Evolutionary conservation across 2,329 filamentous ascomycete species (phyloP).

Genomic region (Aspergillus novoparasiticus): DNA sequence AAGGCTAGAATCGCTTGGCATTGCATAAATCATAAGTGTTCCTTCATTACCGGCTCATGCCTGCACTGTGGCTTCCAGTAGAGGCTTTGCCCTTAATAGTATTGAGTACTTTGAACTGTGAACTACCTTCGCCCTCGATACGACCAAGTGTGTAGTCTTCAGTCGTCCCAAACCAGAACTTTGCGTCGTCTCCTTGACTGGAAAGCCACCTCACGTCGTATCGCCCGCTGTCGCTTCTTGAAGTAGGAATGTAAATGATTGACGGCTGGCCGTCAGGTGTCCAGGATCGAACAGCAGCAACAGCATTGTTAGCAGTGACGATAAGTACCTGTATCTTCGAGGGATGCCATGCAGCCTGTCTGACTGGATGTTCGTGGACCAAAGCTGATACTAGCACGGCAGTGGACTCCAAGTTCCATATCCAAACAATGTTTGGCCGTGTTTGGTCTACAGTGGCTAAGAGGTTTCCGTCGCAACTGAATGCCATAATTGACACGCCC

Average conservation of each 20-base stretch:
- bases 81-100: constrained; percentile 27
- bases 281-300: constrained; percentile 38
- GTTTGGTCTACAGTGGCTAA: constrained; percentile 44
- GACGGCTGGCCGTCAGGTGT: constrained; percentile 31
- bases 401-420: constrained; percentile 42
- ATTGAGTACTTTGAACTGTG: constrained; percentile 33
- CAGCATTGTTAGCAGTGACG: constrained; percentile 36
- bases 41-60: constrained; percentile 22
- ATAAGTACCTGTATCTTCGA: constrained; percentile 41
- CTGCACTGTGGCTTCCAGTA: constrained; percentile 19
- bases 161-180: constrained; percentile 39
- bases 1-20: not conserved
- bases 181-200: constrained; percentile 23
- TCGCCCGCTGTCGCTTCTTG: constrained; percentile 36
- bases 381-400: constrained; percentile 38
- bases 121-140: constrained; percentile 25
- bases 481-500: constrained; percentile 44
- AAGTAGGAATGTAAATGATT: constrained; percentile 34
- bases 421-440: constrained; percentile 48
- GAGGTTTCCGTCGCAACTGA: constrained; percentile 39
- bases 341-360: constrained; percentile 44
- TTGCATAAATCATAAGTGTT: not conserved
- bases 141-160: constrained; percentile 39
- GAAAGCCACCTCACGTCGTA: constrained; percentile 39
- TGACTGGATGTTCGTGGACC: constrained; percentile 46